A percentile compares a stretch with the other conserved stretches of the same genome.
phyloP scores from a whole-genome alignment of 139 green algal species.

The Chlamydomonas incerta region DNA sequence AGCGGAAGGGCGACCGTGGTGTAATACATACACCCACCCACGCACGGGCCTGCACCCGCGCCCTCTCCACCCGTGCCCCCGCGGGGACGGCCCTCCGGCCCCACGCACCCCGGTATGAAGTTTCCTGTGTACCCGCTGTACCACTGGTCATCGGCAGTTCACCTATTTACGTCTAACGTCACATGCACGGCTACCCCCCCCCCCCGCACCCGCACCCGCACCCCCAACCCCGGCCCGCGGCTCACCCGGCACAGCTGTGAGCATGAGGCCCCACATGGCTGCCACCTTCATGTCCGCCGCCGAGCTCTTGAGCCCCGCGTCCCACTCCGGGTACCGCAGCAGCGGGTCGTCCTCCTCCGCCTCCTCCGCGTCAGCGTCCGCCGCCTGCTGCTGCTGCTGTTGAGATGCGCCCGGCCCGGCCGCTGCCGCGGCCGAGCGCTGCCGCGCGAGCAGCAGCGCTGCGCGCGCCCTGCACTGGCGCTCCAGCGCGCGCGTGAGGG shows the following conservation, averaged over 20 bases:
- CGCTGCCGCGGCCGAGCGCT: not conserved
- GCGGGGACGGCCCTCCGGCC: no score
- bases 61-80: no score
- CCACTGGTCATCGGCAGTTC: no score
- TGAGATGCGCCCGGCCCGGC: not conserved
- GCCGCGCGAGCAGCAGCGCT: not conserved
- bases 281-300: constrained; percentile 20
- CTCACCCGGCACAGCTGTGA: constrained; percentile 48
- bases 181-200: no score
- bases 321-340: constrained; percentile 23
- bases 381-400: not conserved
- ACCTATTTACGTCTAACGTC: no score
- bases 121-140: no score
- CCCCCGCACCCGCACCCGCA: no score
- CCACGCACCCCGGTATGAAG: no score
- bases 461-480: constrained; percentile 9
- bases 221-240: no score
- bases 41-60: no score
- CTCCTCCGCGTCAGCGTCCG: not conserved
- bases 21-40: no score
- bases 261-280: constrained; percentile 53
- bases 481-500: constrained; percentile 38
- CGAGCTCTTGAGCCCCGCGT: constrained; percentile 4
- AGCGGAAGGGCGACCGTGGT: no score
- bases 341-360: not conserved